phyloP scores from a whole-genome alignment of 441 rosid genomes.

The Mallotus repandus region DNA sequence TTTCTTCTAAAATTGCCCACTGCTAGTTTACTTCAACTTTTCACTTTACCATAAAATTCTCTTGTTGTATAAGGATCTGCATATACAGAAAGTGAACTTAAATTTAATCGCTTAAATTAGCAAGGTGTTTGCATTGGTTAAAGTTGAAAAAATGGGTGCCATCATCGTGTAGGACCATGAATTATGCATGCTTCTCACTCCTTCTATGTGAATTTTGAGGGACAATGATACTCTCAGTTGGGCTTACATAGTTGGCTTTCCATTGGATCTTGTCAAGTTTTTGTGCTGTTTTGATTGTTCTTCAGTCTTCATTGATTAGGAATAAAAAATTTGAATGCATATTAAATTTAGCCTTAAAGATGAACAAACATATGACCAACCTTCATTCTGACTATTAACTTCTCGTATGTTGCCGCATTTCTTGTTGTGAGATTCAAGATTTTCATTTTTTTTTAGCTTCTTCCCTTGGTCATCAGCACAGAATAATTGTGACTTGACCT shows the following conservation, averaged over 20 bases:
- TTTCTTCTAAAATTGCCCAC: neutral
- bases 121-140: neutral
- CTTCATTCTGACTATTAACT: neutral
- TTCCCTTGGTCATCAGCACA: neutral
- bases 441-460: constrained; percentile 1
- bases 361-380: neutral
- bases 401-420: neutral
- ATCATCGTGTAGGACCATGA: neutral
- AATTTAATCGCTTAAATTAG: neutral
- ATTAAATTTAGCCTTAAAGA: constrained; percentile 8
- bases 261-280: neutral
- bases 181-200: neutral
- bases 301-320: neutral
- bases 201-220: neutral
- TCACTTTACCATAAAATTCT: neutral
- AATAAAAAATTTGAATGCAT: neutral
- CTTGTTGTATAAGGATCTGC: neutral
- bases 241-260: neutral
- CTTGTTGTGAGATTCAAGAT: constrained; percentile 1
- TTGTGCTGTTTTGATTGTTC: neutral
- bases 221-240: neutral
- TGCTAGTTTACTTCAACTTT: neutral
- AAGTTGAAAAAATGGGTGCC: neutral
- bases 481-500: constrained; percentile 10
- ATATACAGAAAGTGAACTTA: neutral